A percentile compares a stretch with the other conserved stretches of the same genome.
Conservation (phyloP, 106 monocot species). For the Dioscorea alata region DNA sequence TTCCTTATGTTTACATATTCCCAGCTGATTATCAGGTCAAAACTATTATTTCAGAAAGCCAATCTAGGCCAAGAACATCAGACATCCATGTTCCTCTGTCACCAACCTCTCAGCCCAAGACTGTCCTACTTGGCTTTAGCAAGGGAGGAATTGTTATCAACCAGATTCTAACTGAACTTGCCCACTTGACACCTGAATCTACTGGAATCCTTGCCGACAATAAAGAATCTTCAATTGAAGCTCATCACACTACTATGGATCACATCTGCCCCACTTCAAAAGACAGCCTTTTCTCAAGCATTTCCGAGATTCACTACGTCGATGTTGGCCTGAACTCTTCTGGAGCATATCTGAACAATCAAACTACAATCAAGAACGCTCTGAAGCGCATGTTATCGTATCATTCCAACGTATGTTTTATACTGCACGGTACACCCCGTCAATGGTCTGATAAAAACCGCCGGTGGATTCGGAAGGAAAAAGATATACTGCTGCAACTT, state of each 20-base stretch:
- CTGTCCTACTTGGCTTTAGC: slow-evolving; percentile 81
- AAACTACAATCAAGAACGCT: slow-evolving; percentile 22
- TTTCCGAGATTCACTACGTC: slow-evolving; percentile 73
- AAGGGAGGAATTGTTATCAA: slow-evolving; percentile 86
- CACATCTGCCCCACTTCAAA: slow-evolving; percentile 28
- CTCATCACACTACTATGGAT: background rate
- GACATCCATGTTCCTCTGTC: background rate
- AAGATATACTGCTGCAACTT: slow-evolving; percentile 36
- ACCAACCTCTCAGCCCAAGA: slow-evolving; percentile 29
- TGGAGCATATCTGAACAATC: slow-evolving; percentile 80
- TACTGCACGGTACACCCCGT: slow-evolving; percentile 85
- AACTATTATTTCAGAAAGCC: slow-evolving; percentile 3
- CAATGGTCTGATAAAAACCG: slow-evolving; percentile 67
- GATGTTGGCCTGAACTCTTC: slow-evolving; percentile 79
- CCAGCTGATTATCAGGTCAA: slow-evolving; percentile 19
- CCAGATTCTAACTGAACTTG: slow-evolving; percentile 75
- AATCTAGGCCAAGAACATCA: too few relatives aligned
- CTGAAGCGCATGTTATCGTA: slow-evolving; percentile 1
- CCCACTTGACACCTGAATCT: slow-evolving; percentile 18
- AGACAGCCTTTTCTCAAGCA: slow-evolving; percentile 48
- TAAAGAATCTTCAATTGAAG: background rate
- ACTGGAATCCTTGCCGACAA: background rate
- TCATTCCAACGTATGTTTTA: slow-evolving; percentile 25
- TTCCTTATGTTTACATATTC: background rate
- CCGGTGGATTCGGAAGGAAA: slow-evolving; percentile 76